A percentile compares a stretch with the other conserved stretches of the same genome.
Evolutionary conservation across 768 basidiomycete genomes (phyloP).

Genomic region (Cubamyces lactineus): DNA sequence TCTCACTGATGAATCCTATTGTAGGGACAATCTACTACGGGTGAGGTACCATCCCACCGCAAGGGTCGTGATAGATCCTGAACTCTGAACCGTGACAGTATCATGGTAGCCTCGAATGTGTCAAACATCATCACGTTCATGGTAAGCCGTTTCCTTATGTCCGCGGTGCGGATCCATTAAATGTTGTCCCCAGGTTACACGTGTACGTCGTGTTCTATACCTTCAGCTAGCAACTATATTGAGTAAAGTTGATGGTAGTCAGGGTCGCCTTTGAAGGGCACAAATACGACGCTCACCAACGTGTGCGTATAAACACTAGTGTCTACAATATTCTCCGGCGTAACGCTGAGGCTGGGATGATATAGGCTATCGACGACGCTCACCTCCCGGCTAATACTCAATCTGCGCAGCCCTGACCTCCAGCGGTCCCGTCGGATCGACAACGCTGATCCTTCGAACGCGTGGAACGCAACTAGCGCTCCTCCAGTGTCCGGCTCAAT

Average conservation of each 20-base stretch:
- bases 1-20: not conserved
- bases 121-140: slow-evolving; percentile 25
- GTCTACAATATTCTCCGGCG: not conserved
- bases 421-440: slow-evolving; percentile 7
- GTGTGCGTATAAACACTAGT: slow-evolving; percentile 3
- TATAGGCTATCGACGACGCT: slow-evolving; percentile 19
- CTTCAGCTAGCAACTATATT: too few relatives aligned
- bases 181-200: slow-evolving; percentile 4
- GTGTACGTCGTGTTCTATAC: not conserved
- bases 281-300: slow-evolving; percentile 23
- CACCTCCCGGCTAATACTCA: slow-evolving; percentile 24
- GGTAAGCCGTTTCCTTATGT: not conserved
- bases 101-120: slow-evolving; percentile 18
- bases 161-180: not conserved
- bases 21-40: slow-evolving; percentile 24
- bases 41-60: not conserved
- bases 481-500: not conserved
- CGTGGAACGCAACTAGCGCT: slow-evolving; percentile 8
- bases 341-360: not conserved
- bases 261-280: slow-evolving; percentile 13
- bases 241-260: not conserved
- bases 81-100: slow-evolving; percentile 1
- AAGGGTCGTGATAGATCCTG: not conserved
- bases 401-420: slow-evolving; percentile 19
- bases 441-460: not conserved